Evolutionary conservation across 371 early-diverging fungal species (phyloP).

Genomic region (Amoeboaphelidium protococcarum): DNA sequence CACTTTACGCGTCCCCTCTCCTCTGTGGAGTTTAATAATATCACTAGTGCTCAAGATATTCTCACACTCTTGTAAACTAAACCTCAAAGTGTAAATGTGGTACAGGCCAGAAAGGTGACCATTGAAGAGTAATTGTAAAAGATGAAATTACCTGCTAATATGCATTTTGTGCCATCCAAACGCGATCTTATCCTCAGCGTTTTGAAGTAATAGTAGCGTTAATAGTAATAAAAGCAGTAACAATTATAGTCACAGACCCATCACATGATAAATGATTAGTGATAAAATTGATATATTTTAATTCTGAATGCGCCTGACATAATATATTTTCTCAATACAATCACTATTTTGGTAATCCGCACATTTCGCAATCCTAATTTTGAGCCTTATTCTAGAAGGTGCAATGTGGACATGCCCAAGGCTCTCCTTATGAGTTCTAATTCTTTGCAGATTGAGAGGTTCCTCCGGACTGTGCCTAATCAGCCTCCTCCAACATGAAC

Average conservation of each 20-base stretch:
- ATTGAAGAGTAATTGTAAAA: background rate
- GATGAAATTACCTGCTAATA: background rate
- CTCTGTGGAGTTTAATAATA: background rate
- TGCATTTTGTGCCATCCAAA: background rate
- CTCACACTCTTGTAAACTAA: background rate
- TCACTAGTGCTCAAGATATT: background rate
- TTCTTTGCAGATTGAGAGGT: slow-evolving; percentile 8
- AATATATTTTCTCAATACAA: too few relatives aligned
- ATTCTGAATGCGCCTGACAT: too few relatives aligned
- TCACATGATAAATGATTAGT: too few relatives aligned
- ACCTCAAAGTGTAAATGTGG: background rate
- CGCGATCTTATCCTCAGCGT: too few relatives aligned
- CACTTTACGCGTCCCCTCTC: too few relatives aligned
- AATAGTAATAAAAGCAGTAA: too few relatives aligned
- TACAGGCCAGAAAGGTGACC: background rate
- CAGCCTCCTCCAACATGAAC: slow-evolving; percentile 29
- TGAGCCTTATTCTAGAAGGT: slow-evolving; percentile 62
- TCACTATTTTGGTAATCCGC: slow-evolving; percentile 79
- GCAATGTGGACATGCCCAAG: slow-evolving; percentile 70
- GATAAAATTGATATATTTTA: too few relatives aligned
- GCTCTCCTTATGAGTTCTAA: slow-evolving; percentile 6
- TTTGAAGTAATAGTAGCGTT: too few relatives aligned
- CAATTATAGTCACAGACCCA: too few relatives aligned
- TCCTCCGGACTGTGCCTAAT: slow-evolving; percentile 5
- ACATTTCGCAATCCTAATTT: slow-evolving; percentile 64